phyloP scores from a whole-genome alignment of 768 basidiomycete genomes.

The Auriscalpium microsporum region DNA sequence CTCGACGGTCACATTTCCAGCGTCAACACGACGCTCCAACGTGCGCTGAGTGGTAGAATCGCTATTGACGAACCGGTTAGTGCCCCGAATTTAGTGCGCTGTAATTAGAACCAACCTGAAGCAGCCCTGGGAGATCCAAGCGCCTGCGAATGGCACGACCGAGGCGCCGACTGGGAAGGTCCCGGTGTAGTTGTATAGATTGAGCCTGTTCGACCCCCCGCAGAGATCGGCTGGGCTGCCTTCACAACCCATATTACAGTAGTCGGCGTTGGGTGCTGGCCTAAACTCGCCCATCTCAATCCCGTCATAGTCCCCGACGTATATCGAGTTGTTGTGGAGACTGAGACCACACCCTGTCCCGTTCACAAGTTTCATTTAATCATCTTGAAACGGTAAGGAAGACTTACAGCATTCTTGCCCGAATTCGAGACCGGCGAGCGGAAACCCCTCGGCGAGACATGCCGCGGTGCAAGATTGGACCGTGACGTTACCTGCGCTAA shows the following conservation, averaged over 20 bases:
- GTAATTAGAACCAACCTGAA: neutral
- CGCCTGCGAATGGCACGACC: neutral
- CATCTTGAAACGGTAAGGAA: neutral
- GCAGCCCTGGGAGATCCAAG: neutral
- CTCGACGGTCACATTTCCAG: constrained; percentile 1
- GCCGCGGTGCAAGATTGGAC: neutral
- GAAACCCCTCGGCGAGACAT: neutral
- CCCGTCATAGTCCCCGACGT: neutral
- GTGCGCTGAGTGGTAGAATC: neutral
- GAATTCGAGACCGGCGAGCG: neutral
- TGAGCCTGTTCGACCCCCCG: neutral
- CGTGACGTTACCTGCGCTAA: neutral
- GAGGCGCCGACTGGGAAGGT: neutral
- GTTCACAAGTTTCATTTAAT: neutral
- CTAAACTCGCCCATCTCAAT: neutral
- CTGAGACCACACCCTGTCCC: neutral
- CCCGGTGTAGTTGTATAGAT: constrained; percentile 1
- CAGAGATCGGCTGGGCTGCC: neutral
- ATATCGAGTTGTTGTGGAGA: neutral
- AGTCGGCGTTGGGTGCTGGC: neutral
- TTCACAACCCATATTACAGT: constrained; percentile 2
- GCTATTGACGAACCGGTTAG: neutral
- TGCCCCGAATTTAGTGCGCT: neutral
- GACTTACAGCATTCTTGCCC: constrained; percentile 1
- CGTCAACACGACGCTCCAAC: neutral